Evolutionary conservation across 179 eudicot genomes (phyloP).

Genomic region (Amaranthus tricolor): DNA sequence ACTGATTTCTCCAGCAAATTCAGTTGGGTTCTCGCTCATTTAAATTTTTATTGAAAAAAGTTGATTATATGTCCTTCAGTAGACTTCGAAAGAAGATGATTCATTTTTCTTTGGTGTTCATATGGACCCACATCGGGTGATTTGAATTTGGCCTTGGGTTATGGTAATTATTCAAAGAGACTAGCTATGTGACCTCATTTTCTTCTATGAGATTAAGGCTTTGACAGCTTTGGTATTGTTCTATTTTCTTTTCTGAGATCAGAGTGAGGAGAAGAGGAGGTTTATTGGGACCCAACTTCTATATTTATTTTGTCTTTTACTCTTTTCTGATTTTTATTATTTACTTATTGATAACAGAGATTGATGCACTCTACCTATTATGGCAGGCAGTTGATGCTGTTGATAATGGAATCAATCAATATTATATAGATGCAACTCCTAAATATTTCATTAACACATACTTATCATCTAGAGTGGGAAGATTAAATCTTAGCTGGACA

Average conservation of each 20-base stretch:
- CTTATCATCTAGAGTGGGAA: conserved; percentile 78
- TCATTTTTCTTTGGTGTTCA: neutral
- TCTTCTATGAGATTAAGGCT: neutral
- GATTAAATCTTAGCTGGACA: conserved; percentile 73
- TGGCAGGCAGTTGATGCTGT: conserved; percentile 89
- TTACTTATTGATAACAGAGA: neutral
- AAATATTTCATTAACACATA: conserved; percentile 73
- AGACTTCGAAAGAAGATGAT: neutral
- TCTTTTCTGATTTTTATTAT: neutral
- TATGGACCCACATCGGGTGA: neutral
- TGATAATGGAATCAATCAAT: conserved; percentile 81
- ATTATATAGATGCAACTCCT: conserved; percentile 62
- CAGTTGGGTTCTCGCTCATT: neutral
- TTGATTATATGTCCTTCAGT: neutral
- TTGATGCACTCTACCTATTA: conserved; percentile 1
- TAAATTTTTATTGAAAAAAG: neutral
- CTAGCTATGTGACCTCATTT: neutral
- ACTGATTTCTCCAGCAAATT: neutral
- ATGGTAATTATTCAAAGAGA: neutral
- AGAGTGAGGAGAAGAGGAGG: neutral
- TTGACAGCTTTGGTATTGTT: too few species aligned
- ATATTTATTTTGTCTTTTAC: neutral
- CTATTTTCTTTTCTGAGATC: neutral
- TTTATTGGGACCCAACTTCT: too few species aligned
- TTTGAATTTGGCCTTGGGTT: neutral